Evolutionary conservation across 2,329 filamentous ascomycete genomes (phyloP), one percentile per base, ranked within the genome.

Genomic region (Trichoderma sp.): DNA sequence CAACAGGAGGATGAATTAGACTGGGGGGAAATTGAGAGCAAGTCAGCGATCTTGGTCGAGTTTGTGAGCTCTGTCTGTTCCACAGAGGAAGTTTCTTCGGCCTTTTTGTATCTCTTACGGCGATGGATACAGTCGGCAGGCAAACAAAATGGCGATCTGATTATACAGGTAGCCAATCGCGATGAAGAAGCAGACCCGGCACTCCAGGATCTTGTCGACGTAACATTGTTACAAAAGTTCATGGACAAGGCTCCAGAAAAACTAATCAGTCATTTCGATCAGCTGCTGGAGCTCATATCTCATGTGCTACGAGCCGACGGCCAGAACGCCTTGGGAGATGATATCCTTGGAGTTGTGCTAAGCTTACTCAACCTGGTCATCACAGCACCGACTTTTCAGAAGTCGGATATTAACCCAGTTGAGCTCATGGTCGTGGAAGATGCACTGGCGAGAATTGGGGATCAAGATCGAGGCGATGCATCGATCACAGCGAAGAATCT

Each of bases 181-280:
- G 73, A 78, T 24, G 76, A 80, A 1, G 73, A 78, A 4, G 66
- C 74, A 0, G 73, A 76, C 1, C 82, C 86, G 56, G 80, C 85
- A 0, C 69, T 87, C 3, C 75, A 75, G 5, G 81, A 83, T 4
- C 79, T 93, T 1, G 77, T 85, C 6, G 84, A 91, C 71, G 82
- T 89, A 5, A 88, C 88, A 59, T 78, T 92, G 0, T 81, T 92
- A 8, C 89, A 91, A 73, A 85, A 84, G 39, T 84, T 93, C 78
- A 87, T 92, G 77, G 85, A 87, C 28, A 84, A 81, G 56, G 85
- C 90, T 56, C 85, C 89, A 1, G 86, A 90, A 26, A 88, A 87
- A 70, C 82, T 93, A 14, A 85, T 90, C 34, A 84, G 83, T 37
- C 86, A 88, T 68, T 89, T 90, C 2, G 84, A 85, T 54, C 88